A percentile compares a stretch with the other conserved stretches of the same genome.
Evolutionary conservation across 1,284 basidiomycete species (phyloP).

Genomic region (Lentinula novae-zelandiae): DNA sequence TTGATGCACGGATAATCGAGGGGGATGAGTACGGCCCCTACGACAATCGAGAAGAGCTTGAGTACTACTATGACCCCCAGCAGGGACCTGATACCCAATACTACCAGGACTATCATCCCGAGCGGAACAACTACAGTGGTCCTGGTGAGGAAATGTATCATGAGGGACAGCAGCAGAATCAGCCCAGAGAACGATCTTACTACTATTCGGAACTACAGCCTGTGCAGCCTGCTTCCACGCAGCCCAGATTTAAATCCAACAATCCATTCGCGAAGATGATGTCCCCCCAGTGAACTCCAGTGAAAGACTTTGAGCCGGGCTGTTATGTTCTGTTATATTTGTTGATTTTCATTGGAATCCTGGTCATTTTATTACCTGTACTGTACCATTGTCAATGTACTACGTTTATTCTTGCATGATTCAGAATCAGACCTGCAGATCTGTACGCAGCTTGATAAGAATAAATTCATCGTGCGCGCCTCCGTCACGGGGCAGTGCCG

Average conservation of each 20-base stretch:
- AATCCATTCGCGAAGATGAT: neutral
- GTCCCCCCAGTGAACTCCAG: neutral
- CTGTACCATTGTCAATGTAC: too few species aligned
- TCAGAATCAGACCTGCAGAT: too few species aligned
- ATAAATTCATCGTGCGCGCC: too few species aligned
- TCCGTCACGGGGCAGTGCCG: neutral
- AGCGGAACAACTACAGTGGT: neutral
- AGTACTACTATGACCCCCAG: neutral
- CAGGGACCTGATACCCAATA: neutral
- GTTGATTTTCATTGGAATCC: too few species aligned
- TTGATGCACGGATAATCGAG: neutral
- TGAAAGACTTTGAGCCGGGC: neutral
- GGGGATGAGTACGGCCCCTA: neutral
- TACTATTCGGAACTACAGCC: neutral
- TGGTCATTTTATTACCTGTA: too few species aligned
- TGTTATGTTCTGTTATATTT: too few species aligned
- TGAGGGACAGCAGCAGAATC: neutral
- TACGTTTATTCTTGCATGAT: too few species aligned
- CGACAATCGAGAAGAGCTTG: neutral
- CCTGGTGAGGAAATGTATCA: neutral
- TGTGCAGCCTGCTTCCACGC: neutral
- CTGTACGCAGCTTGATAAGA: too few species aligned
- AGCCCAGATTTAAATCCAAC: neutral
- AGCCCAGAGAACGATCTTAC: neutral
- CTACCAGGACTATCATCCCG: neutral